Evolutionary conservation across 805 yeast genomes (phyloP).

Genomic region (Hanseniaspora singularis): DNA sequence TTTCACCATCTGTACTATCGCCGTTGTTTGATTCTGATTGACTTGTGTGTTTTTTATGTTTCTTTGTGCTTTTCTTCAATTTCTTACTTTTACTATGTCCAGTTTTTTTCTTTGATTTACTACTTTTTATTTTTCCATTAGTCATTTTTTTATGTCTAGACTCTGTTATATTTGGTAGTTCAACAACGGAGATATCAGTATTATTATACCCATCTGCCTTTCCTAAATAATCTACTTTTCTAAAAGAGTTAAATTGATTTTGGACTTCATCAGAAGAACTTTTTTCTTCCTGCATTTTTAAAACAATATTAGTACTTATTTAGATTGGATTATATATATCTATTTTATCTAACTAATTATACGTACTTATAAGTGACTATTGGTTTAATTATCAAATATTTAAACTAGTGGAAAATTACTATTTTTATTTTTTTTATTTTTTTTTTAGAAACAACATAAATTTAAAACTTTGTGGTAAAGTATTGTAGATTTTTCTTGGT

Average conservation of each 20-base stretch:
- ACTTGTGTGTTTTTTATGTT: neutral
- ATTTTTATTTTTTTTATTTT: too few species aligned
- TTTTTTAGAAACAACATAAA: too few species aligned
- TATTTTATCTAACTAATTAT: too few species aligned
- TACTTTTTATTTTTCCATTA: neutral
- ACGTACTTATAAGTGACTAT: too few species aligned
- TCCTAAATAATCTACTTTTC: too few species aligned
- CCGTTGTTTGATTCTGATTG: neutral
- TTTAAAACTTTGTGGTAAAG: too few species aligned
- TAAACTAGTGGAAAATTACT: too few species aligned
- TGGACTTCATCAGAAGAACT: neutral
- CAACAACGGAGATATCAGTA: constrained; percentile 10
- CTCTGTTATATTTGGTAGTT: constrained; percentile 12
- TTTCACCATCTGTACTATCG: neutral
- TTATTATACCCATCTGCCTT: neutral
- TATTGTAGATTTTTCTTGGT: too few species aligned
- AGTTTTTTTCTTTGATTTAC: neutral
- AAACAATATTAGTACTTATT: too few species aligned
- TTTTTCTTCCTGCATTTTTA: too few species aligned
- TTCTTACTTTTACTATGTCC: constrained; percentile 1
- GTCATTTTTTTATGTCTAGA: neutral
- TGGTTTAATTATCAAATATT: too few species aligned
- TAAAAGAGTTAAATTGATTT: neutral
- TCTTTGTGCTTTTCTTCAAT: constrained; percentile 3
- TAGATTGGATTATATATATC: too few species aligned